A percentile compares a stretch with the other conserved stretches of the same genome.
Evolutionary conservation across 768 basidiomycete species (phyloP).

Genomic region (Psilocybe cyanescens): DNA sequence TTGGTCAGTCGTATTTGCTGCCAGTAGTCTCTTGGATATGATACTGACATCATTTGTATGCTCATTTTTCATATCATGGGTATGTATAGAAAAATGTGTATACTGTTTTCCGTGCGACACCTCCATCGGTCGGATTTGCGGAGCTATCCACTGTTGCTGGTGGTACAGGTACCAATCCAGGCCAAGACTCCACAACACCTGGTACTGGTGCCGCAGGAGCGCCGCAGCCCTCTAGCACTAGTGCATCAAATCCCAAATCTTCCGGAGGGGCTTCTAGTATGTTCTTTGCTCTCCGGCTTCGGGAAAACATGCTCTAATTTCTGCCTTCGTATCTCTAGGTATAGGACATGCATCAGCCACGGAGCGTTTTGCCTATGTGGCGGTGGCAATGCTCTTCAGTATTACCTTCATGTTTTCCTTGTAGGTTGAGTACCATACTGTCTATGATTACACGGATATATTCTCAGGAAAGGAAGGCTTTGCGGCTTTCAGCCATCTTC

Average conservation of each 20-base stretch:
- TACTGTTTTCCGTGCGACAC: conserved; percentile 47
- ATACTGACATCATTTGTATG: too few species aligned
- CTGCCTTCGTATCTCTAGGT: neutral
- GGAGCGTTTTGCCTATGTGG: neutral
- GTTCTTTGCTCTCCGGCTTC: neutral
- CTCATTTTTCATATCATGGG: neutral
- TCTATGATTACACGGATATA: too few species aligned
- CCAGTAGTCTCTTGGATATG: too few species aligned
- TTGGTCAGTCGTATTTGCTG: conserved; percentile 45
- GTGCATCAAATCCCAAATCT: neutral
- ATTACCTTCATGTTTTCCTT: too few species aligned
- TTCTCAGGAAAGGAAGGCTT: too few species aligned
- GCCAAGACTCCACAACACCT: neutral
- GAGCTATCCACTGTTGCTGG: conserved; percentile 48
- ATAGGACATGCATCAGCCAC: neutral
- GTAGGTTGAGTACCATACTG: too few species aligned
- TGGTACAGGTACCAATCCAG: neutral
- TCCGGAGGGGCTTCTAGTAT: neutral
- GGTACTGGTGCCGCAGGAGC: neutral
- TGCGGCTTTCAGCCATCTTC: too few species aligned
- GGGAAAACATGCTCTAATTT: neutral
- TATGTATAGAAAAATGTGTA: conserved; percentile 54
- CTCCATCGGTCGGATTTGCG: conserved; percentile 56
- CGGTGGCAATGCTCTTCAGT: neutral
- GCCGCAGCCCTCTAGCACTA: neutral